A percentile compares a stretch with the other conserved stretches of the same genome.
Evolutionary conservation across 2,329 filamentous ascomycete species (phyloP).

Genomic region (Aspergillus calidoustus): DNA sequence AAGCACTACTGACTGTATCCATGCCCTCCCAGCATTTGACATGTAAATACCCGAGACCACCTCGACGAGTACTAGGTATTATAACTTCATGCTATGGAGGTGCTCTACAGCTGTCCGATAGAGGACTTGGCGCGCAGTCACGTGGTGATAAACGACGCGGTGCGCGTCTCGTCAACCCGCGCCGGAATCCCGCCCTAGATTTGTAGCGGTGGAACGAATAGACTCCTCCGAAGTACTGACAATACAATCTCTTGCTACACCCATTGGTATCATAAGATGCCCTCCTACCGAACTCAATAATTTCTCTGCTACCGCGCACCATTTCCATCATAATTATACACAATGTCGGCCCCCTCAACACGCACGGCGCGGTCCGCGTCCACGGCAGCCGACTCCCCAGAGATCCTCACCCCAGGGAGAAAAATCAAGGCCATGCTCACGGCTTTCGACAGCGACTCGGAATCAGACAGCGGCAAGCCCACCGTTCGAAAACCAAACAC

Average conservation of each 20-base stretch:
- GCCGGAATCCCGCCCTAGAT: constrained; percentile 6
- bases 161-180: background rate
- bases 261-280: constrained; percentile 9
- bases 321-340: background rate
- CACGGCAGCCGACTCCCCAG: constrained; percentile 33
- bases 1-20: background rate
- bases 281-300: background rate
- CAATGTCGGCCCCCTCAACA: constrained; percentile 40
- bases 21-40: background rate
- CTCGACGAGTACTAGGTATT: background rate
- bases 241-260: background rate
- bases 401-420: constrained; percentile 48
- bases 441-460: constrained; percentile 52
- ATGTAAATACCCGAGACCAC: background rate
- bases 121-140: background rate
- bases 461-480: constrained; percentile 46
- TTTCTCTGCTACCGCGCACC: background rate
- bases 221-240: background rate
- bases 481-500: constrained; percentile 18
- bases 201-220: constrained; percentile 1
- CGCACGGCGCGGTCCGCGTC: constrained; percentile 40
- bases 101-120: no score
- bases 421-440: constrained; percentile 57
- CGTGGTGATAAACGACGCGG: background rate
- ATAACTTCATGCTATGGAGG: no score